Evolutionary conservation across 164 flowering plant genomes (phyloP).

Genomic region (Chloranthus sessilifolius): DNA sequence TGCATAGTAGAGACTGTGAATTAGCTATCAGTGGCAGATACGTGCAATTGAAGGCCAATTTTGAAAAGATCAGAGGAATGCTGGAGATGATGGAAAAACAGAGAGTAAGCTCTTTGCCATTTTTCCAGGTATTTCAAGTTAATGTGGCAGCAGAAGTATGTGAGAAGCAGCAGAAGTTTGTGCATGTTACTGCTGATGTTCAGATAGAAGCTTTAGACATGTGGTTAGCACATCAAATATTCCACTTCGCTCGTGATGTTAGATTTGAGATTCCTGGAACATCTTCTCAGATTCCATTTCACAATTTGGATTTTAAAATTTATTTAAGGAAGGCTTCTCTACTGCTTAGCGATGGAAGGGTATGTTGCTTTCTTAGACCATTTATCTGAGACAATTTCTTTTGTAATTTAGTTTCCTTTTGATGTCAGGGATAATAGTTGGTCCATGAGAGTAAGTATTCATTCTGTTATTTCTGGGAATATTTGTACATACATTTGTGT

Average conservation of each 20-base stretch:
- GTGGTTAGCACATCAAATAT: constrained; percentile 55
- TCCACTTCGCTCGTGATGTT: constrained; percentile 49
- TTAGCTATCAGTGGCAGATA: constrained; percentile 23
- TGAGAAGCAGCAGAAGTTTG: constrained; percentile 13
- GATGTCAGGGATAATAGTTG: too few relatives aligned
- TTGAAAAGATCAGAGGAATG: constrained; percentile 43
- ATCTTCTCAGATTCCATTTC: constrained; percentile 28
- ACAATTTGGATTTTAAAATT: constrained; percentile 26
- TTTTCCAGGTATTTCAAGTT: constrained; percentile 48
- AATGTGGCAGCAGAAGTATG: constrained; percentile 32
- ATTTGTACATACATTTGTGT: background rate
- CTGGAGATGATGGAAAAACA: constrained; percentile 31
- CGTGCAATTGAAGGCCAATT: constrained; percentile 26
- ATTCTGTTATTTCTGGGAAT: background rate
- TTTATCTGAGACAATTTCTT: background rate
- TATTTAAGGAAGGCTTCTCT: constrained; percentile 56
- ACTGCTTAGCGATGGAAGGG: constrained; percentile 85
- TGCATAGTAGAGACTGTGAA: constrained; percentile 40
- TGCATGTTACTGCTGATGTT: constrained; percentile 25
- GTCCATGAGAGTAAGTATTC: too few relatives aligned
- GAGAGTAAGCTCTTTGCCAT: constrained; percentile 41
- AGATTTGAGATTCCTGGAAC: constrained; percentile 27
- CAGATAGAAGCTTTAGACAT: constrained; percentile 48
- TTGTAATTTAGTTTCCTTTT: background rate
- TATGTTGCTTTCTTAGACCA: constrained; percentile 23